Base-by-base conservation (phyloP, 2,329 filamentous ascomycete species). In the Epichloe gansuensis region DNA sequence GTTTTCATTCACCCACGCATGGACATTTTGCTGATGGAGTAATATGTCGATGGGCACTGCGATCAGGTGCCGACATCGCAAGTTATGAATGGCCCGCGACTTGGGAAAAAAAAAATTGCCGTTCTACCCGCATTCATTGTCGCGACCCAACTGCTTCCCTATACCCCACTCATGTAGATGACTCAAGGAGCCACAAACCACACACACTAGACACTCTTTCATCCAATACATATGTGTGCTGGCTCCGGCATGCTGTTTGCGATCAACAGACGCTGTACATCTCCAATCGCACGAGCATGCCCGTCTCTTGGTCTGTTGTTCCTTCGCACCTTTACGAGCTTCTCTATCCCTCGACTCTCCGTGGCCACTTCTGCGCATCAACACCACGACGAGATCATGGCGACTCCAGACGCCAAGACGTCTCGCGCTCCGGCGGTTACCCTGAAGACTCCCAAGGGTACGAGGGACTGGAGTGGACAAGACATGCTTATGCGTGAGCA, bases 361-460 rank as follows among this genome's bases (percentile, higher is more conserved):
- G 23, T 23, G 35, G 23, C 47, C 40, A 34, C 38, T 27, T 38
- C 25, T 48, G 17, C 42, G 21, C 31, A 49, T 45, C 49, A 21
- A 31, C 39, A 47, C 41, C 34, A 41, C 49, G 48, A 54, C 49
- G 21, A 51, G 40, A 49, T 25, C 51, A 71, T 69, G 67, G 62
- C 68, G 36, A 48, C 51, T 50, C 64, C 68, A 39, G 57, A 58
- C 45, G 52, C 44, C 48, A 59, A 58, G 51, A 48, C 53, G 39
- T 50, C 83, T 85, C 69, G 81, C 82, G 50, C 50, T 34, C 52
- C 54, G n/a, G 53, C 47, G 35, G 52, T 57, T 31, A 52, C 57
- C 69, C 77, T 94, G 66, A 95, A 95, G 76, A 87, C 85, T 63
- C 87, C 89, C 56, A 95, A 95, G 77, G 89, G 89, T 60, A 95